Conservation (phyloP, 208 protist genomes). For the Leishmania tarentolae region DNA sequence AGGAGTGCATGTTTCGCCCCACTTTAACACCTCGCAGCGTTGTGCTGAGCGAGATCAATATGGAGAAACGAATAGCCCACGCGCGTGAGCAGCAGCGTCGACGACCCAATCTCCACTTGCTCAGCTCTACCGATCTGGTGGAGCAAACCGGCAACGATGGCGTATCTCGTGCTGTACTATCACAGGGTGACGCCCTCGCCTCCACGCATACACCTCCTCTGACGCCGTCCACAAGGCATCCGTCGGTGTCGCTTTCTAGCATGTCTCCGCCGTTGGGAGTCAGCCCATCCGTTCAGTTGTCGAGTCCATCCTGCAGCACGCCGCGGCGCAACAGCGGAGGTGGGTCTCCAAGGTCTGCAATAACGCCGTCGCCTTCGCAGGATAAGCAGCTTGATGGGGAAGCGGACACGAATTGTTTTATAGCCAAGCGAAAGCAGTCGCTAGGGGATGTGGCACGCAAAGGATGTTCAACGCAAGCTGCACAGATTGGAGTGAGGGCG, state of each 20-base stretch:
- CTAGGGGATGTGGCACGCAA: not conserved
- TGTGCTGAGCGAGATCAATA: conserved; percentile 39
- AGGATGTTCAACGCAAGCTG: not conserved
- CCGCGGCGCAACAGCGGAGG: not conserved
- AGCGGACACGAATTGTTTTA: not conserved
- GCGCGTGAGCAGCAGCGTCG: conserved; percentile 32
- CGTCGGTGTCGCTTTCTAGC: conserved; percentile 4
- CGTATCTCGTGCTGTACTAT: not conserved
- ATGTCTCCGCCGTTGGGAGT: not conserved
- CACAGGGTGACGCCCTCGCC: not conserved
- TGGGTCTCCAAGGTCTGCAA: not conserved
- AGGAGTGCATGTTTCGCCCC: conserved; percentile 41
- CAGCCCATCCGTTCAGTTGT: conserved; percentile 35
- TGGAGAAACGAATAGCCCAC: conserved; percentile 32
- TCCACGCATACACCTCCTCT: conserved; percentile 3
- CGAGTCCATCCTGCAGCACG: conserved; percentile 39
- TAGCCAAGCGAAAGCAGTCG: not conserved
- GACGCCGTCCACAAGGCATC: conserved; percentile 8
- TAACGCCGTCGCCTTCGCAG: not conserved
- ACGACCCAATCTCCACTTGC: conserved; percentile 24
- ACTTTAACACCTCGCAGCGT: conserved; percentile 34
- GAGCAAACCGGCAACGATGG: not conserved
- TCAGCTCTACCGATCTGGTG: conserved; percentile 13
- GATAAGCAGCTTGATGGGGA: not conserved
- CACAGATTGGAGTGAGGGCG: not conserved